Evolutionary conservation across 148 eudicot genomes (phyloP), one percentile per base, ranked within the genome.

Genomic region (Cornus suecica): DNA sequence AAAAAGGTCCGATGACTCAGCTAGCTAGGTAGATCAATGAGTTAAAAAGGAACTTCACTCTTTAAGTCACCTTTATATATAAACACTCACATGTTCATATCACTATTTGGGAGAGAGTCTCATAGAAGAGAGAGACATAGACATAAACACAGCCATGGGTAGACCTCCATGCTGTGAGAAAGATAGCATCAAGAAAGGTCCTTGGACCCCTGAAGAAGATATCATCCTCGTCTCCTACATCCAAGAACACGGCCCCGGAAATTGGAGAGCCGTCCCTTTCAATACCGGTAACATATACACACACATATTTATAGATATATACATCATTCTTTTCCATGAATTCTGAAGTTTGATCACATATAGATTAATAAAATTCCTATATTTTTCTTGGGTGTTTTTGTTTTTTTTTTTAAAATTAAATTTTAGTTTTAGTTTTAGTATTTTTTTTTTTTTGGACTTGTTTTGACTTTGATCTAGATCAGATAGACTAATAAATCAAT

Each of bases 191-290:
- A 89, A 89, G 86, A 89, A 89, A 84, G 93, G 93, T 69, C 93
- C 93, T 31, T 89, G 93, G 93, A 89, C 93, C 41, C 93, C 93
- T 66, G 93, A 89, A 76, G 93, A 89, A 84, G 93, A 89, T 58
- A 89, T 89, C 74, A 86, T 89, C 27, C 80, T 89, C 25, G 90
- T 89, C 54, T 85, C 93, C 24, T 89, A 89, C 63, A 82, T 89
- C 72, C 93, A 89, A 84, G 86, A 89, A 77, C 89, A 89, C 70
- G 93, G 93, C 68, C 93, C 93, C 41, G 93, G 90, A 61, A 89
- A 89, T 24, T 89, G 93, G 93, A 84, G 93, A 79, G 82, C 90
- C 1, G 90, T 89, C 1, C 93, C 93, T 65, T 85, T 89, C 10
- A 89, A 89, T 58, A 89, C 93, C 9, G 93, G 93, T 89, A 87